phyloP scores from a whole-genome alignment of 148 eudicot species.

The Fagopyrum homotropicum region DNA sequence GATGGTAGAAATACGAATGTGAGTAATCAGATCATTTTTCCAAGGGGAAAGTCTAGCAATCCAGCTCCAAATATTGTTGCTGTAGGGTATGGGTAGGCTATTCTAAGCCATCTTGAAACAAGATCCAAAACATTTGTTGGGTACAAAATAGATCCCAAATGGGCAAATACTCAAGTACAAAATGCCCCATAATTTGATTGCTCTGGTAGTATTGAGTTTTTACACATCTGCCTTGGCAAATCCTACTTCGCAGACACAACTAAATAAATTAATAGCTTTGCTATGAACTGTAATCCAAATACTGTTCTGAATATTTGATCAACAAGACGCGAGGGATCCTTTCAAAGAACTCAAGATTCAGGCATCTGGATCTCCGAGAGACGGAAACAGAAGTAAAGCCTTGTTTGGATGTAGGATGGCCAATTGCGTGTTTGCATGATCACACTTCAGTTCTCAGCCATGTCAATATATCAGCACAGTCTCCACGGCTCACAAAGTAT shows the following conservation, averaged over 20 bases:
- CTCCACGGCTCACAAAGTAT: constrained; percentile 46
- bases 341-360: not conserved
- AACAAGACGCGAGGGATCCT: not conserved
- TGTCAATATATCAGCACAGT: constrained; percentile 58
- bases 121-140: not conserved
- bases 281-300: not conserved
- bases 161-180: not conserved
- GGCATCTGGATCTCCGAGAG: not conserved
- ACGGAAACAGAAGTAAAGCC: not conserved
- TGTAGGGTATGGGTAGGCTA: too few species aligned
- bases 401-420: not conserved
- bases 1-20: too few species aligned
- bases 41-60: too few species aligned
- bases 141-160: not conserved
- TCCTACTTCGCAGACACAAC: not conserved
- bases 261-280: not conserved
- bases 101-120: too few species aligned
- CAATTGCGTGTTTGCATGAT: constrained; percentile 3
- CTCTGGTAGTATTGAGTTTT: not conserved
- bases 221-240: not conserved
- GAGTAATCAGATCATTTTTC: too few species aligned
- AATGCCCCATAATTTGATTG: not conserved
- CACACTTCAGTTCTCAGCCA: constrained; percentile 55
- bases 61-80: too few species aligned
- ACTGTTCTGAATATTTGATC: not conserved